Evolutionary conservation across 805 yeast genomes (phyloP), one percentile per base, ranked within the genome.

Genomic region (Brettanomyces custersianus): DNA sequence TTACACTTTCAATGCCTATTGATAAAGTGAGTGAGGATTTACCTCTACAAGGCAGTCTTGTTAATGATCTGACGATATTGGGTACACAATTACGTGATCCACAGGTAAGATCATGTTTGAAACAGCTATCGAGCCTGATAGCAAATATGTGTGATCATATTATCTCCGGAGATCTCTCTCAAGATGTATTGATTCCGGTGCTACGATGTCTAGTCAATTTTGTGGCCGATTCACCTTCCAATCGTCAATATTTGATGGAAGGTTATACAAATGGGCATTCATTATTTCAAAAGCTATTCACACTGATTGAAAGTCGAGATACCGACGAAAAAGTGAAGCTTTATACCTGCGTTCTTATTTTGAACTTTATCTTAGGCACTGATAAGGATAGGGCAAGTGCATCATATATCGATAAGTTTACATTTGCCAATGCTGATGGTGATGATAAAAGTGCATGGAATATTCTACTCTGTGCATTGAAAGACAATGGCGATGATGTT

Each of bases 141-240:
- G 15, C 6, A 25, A n/a, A 6, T 13, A 13, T 25, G 15, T 17
- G n/a, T 25, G n/a, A 25, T 25, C 15, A 6, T 11, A n/a, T 25
- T 7, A 25, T 16, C 13, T n/a, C 31, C 13, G 18, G 20, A 9
- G 20, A 19, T 13, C 33, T 18, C 11, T 20, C 24, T 9, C 12
- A 6, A n/a, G 28, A 31, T 13, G 13, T 10, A n/a, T n/a, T 19
- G n/a, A 5, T 32, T 27, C 27, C 21, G 19, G 13, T 20, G 9
- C 13, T 27, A 4, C 41, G 43, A 38, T 37, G 41, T 2, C 31
- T 45, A 10, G 37, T 40, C 10, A 45, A 45, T 27, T 45, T 39
- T 37, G 42, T 45, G 19, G 36, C 49, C 3, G 49, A 45, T 21
- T 34, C 38, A 3, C 20, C 22, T 1, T 42, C 34, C 11, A 45